Conservation (phyloP, 1,284 basidiomycete genomes). For the Sanghuangporus sanghuang region DNA sequence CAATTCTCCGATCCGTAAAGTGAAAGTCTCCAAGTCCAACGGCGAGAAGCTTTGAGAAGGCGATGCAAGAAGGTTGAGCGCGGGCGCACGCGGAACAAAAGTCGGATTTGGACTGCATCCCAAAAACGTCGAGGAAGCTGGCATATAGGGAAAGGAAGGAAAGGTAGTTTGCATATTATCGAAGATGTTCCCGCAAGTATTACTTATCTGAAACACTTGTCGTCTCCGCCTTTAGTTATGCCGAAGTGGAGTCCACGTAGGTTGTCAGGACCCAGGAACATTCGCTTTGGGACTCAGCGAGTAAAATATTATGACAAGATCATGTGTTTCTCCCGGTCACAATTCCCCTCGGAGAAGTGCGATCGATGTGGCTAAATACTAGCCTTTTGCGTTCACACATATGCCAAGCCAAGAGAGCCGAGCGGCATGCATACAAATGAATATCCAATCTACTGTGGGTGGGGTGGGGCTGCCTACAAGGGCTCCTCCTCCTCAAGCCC, state of each 20-base stretch:
- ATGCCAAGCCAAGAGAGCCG: not conserved
- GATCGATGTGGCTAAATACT: not conserved
- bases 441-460: not conserved
- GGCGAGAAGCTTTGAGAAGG: not conserved
- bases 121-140: not conserved
- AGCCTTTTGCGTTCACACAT: not conserved
- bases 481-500: too few relatives aligned
- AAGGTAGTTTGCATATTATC: not conserved
- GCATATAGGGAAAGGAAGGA: not conserved
- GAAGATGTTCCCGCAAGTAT: not conserved
- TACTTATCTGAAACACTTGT: slow-evolving; percentile 3
- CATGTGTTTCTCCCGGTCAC: not conserved
- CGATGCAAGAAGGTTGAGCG: slow-evolving; percentile 9
- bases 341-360: slow-evolving; percentile 2
- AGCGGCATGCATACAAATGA: not conserved
- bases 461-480: not conserved
- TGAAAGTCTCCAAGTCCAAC: too few relatives aligned
- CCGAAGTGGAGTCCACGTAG: not conserved
- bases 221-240: not conserved
- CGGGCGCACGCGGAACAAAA: not conserved
- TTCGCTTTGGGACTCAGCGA: not conserved
- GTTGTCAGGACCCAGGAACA: not conserved
- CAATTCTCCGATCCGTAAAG: too few relatives aligned
- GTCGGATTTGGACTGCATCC: not conserved
- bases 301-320: not conserved